Evolutionary conservation across 805 yeast genomes (phyloP), one percentile per base, ranked within the genome.

Genomic region (Candida berthetii): DNA sequence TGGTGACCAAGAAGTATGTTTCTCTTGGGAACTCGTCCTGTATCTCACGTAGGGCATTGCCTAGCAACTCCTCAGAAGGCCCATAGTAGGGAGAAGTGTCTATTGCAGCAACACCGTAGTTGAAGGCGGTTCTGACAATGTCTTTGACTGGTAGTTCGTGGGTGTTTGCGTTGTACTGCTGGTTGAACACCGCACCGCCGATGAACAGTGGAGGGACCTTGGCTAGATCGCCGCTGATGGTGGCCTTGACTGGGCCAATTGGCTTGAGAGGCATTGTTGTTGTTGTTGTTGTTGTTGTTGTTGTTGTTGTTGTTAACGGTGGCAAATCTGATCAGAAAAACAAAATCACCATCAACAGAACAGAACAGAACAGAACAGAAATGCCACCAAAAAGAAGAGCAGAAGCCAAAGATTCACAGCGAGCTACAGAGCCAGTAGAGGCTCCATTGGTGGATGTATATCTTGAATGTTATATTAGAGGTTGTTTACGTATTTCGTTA

Each of bases 41-140:
- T 8, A 65, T 38, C 5, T 59, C 48, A 19, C 61, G 58, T 48
- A 90, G 63, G 0, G 89, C 91, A 14, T 69, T 46, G 2, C 98
- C 97, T 6, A 86, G 57, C 13, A 90, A 48, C 16, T 62, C 69
- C 55, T 90, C 98, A 5, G 95, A 85, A 0, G 87, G 87, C 0
- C 97, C 97, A 57, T 90, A 90, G 63, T 86, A 89, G 3, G 97
- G 96, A 0, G 96, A 85, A 0, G 97, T 88, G 56, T 90, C 97
- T 31, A 90, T 68, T 2, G 95, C 93, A 36, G 71, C 73, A 45
- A 87, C 66, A 0, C 96, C 96, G 20, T 68, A 55, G 17, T 66
- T 62, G 52, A 90, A 81, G 0, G 90, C 93, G 13, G 59, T 52
- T 37, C 65, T 56, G 17, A 90, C 49, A 38, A 90, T 73, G 0